Conservation (phyloP, 768 basidiomycete genomes). For the Boletus speciosus region DNA sequence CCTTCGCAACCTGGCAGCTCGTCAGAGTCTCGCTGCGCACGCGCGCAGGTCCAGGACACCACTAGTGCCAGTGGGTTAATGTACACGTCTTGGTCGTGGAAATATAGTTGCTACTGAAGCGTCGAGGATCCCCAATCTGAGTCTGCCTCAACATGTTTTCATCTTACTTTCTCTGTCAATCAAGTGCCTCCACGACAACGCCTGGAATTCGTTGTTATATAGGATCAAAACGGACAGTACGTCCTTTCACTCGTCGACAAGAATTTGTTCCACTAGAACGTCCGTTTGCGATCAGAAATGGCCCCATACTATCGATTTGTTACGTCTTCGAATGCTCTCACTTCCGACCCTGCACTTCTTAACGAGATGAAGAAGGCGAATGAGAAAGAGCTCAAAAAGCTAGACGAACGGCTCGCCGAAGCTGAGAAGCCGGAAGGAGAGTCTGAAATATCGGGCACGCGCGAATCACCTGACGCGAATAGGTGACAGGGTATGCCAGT, state of each 20-base stretch:
- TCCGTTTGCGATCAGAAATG: slow-evolving; percentile 59
- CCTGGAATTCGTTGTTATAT: slow-evolving; percentile 60
- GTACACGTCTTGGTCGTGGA: slow-evolving; percentile 6
- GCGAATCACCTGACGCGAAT: slow-evolving; percentile 87
- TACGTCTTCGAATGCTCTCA: slow-evolving; percentile 44
- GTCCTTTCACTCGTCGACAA: slow-evolving; percentile 27
- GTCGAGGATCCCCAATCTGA: slow-evolving; percentile 78
- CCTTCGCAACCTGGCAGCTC: too few species aligned
- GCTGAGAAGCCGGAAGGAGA: slow-evolving; percentile 92
- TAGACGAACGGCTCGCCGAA: slow-evolving; percentile 78
- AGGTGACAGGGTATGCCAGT: slow-evolving; percentile 62
- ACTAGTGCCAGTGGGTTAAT: too few species aligned
- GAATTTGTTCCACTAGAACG: slow-evolving; percentile 1
- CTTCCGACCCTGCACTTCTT: slow-evolving; percentile 36
- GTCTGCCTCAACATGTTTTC: slow-evolving; percentile 76
- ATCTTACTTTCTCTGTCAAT: slow-evolving; percentile 62
- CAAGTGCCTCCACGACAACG: slow-evolving; percentile 60
- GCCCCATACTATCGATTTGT: slow-evolving; percentile 72
- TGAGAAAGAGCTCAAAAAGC: slow-evolving; percentile 60
- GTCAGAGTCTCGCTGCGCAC: too few species aligned
- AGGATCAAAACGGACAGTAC: slow-evolving; percentile 52
- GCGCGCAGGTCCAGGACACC: too few species aligned
- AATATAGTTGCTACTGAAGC: slow-evolving; percentile 16
- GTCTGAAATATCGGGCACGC: slow-evolving; percentile 83
- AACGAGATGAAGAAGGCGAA: slow-evolving; percentile 51